phyloP scores from a whole-genome alignment of 257 asterid species.

The Solanum infundibuliforme region DNA sequence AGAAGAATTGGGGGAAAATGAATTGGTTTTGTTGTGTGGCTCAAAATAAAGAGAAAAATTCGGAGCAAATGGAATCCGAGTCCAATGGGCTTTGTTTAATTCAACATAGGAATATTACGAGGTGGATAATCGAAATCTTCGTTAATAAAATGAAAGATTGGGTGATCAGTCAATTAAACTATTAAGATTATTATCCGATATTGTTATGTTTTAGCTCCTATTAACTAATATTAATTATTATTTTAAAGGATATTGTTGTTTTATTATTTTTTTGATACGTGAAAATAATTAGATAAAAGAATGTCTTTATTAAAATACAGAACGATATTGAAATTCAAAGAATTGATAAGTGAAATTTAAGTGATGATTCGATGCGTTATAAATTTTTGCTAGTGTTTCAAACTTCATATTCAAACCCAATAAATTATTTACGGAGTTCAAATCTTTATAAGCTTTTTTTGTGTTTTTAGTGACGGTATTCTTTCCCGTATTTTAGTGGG shows the following conservation, averaged over 20 bases:
- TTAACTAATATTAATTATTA: background rate
- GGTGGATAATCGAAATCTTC: background rate
- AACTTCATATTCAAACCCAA: too few relatives aligned
- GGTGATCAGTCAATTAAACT: background rate
- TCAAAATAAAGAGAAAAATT: background rate
- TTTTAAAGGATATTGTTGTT: background rate
- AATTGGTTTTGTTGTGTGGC: background rate
- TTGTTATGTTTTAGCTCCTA: background rate
- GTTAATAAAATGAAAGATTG: background rate
- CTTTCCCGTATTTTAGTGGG: too few relatives aligned
- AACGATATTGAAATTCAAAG: background rate
- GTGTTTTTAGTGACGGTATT: fast-evolving
- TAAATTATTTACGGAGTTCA: background rate
- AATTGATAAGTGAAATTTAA: background rate
- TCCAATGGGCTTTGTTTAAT: background rate
- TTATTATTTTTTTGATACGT: background rate
- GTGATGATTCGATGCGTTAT: background rate
- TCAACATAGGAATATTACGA: background rate
- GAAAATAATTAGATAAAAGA: background rate
- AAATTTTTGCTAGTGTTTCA: background rate
- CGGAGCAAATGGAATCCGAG: background rate
- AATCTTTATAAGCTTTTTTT: background rate
- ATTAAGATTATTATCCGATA: fast-evolving
- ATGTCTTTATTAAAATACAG: fast-evolving
- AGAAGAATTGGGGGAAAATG: background rate